Base-by-base conservation (phyloP, 2,329 filamentous ascomycete genomes). In the Sporothrix protearum region DNA sequence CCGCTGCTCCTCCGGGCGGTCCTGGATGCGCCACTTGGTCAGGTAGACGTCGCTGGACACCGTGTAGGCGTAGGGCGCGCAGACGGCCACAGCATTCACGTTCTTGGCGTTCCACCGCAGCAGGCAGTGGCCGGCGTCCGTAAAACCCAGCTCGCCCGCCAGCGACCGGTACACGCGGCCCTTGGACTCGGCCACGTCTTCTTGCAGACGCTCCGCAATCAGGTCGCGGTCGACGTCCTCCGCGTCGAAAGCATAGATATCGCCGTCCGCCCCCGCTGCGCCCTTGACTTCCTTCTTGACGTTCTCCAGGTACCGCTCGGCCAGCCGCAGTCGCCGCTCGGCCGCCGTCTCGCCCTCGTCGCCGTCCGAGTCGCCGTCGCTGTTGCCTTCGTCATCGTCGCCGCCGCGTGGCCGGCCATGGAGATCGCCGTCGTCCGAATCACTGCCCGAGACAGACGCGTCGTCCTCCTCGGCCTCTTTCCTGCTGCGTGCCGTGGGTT, bases 261-360 rank as follows among this genome's bases (percentile, higher is more conserved):
- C 91, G 19, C 72, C 74, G 8, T 69, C 66, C 16, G 51, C 71
- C n/a, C 67, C 73, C 2, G 72, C 72, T 10, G 68, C 68, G n/a
- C 84, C 81, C 76, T 79, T 75, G 12, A 93, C 89, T 76, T 97
- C 92, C 77, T 92, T 87, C 77, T 91, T 89, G 74, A 97, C 89
- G 79, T 97, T 97, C 70, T 97, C 91, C 70, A 99, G 87, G 80
- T 99, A 98, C 77, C 92, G 89, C 82, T 98, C 93, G 39, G 96
- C 96, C 36, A 99, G 86, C 75, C 93, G 89, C 77, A 97, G 82
- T 76, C 96, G 87, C 80, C 93, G 91, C 79, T 97, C 94, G 47
- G 93, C 94, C 1, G 92, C 94, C 28, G 96, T 98, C 83, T 98
- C 95, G 74, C 88, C 89, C 74, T 93, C 92, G 73, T 89, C 88